A percentile compares a stretch with the other conserved stretches of the same genome.
Evolutionary conservation across 2,329 filamentous ascomycete species (phyloP).

Genomic region (Aspergillus intermedius): DNA sequence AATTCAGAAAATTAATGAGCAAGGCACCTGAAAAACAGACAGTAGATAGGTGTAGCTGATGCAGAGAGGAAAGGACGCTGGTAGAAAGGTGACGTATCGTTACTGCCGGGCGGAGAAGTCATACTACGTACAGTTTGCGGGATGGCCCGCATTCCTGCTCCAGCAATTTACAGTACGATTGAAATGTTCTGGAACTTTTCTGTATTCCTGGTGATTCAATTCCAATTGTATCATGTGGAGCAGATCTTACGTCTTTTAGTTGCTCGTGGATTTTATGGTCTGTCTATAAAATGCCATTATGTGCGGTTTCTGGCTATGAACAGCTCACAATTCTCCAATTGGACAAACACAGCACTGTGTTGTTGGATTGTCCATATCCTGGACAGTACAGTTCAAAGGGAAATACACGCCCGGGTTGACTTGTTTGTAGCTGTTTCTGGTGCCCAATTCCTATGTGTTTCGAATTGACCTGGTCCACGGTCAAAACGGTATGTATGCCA

Average conservation of each 20-base stretch:
- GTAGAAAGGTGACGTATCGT: constrained; percentile 22
- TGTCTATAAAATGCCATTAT: not conserved
- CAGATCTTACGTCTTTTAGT: not conserved
- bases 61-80: too few relatives aligned
- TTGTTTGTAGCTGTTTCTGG: not conserved
- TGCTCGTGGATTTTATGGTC: not conserved
- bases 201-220: too few relatives aligned
- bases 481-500: not conserved
- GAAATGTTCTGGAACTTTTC: too few relatives aligned
- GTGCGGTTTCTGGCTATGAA: not conserved
- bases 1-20: not conserved
- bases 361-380: not conserved
- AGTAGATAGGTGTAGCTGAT: not conserved
- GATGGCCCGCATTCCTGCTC: constrained; percentile 3
- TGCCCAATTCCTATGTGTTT: not conserved
- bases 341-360: not conserved
- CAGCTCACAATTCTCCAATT: not conserved
- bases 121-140: constrained; percentile 1
- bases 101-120: constrained; percentile 17
- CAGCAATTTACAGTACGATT: too few relatives aligned
- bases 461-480: not conserved
- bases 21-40: not conserved
- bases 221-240: too few relatives aligned
- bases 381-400: too few relatives aligned
- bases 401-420: too few relatives aligned